Percentiles rank a stretch among this genome's conserved stretches.
These are phyloP conservation scores for Fusarium sp. DNA, from an alignment of 2,329 filamentous ascomycete species.

Conservation along the genomic window DNA sequence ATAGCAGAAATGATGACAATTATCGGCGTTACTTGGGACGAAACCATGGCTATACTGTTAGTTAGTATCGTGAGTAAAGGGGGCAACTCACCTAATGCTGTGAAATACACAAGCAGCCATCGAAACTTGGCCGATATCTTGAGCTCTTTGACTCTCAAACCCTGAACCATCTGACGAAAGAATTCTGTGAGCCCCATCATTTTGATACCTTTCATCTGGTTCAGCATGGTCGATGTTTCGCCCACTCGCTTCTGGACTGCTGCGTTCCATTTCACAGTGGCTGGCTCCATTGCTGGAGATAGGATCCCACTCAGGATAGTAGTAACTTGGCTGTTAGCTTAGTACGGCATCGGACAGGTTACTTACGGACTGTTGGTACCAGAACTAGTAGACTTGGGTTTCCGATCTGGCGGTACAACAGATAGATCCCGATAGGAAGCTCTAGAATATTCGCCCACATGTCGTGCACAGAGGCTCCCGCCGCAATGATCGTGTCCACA, in stretches of 20 bases:
- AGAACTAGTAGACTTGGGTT: constrained; percentile 45
- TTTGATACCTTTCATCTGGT: constrained; percentile 57
- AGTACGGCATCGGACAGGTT: fast-evolving
- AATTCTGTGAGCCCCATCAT: constrained; percentile 56
- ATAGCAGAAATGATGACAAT: constrained; percentile 51
- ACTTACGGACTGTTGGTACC: constrained; percentile 45
- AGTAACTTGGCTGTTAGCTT: constrained; percentile 26
- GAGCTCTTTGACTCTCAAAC: constrained; percentile 53
- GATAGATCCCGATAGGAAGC: constrained; percentile 51
- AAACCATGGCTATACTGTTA: constrained; percentile 40
- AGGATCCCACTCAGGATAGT: constrained; percentile 36
- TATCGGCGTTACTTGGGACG: constrained; percentile 48
- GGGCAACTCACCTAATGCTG: constrained; percentile 43
- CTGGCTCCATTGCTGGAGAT: constrained; percentile 48
- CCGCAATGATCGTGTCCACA: constrained; percentile 51
- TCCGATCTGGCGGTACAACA: constrained; percentile 52
- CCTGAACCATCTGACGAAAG: constrained; percentile 49
- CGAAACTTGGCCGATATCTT: constrained; percentile 52
- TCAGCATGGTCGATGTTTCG: constrained; percentile 54
- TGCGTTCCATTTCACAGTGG: constrained; percentile 52
- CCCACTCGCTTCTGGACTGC: constrained; percentile 56
- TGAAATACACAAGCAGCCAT: constrained; percentile 49
- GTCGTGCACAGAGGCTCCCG: constrained; percentile 48
- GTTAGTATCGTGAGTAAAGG: fast-evolving
- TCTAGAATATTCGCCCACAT: constrained; percentile 55